Evolutionary conservation across 2,329 filamentous ascomycete genomes (phyloP).

Genomic region (Fusarium stilboides): DNA sequence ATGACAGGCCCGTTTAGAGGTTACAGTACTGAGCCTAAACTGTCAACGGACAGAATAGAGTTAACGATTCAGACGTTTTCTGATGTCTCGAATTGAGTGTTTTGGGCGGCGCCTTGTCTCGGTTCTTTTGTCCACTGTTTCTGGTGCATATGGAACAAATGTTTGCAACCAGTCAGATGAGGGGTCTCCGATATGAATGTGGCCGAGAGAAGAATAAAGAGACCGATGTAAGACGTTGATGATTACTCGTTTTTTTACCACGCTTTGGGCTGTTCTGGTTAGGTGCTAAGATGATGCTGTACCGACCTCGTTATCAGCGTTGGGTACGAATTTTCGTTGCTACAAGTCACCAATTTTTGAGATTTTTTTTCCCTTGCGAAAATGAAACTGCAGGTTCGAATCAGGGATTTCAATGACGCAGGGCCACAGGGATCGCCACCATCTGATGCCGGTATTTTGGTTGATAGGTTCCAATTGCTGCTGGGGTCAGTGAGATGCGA

Average conservation of each 20-base stretch:
- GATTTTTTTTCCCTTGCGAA: constrained; percentile 8
- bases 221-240: constrained; percentile 7
- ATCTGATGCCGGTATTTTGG: constrained; percentile 22
- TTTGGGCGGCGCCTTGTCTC: constrained; percentile 13
- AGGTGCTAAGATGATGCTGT: constrained; percentile 16
- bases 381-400: constrained; percentile 11
- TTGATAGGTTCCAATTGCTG: constrained; percentile 22
- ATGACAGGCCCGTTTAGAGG: constrained; percentile 20
- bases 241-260: constrained; percentile 8
- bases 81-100: constrained; percentile 17
- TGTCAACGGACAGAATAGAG: constrained; percentile 12
- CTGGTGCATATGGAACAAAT: constrained; percentile 4
- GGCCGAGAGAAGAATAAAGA: background rate
- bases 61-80: constrained; percentile 12
- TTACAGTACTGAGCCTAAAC: constrained; percentile 18
- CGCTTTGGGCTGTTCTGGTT: constrained; percentile 23
- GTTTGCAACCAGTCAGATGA: constrained; percentile 7
- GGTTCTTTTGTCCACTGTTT: constrained; percentile 10
- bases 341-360: constrained; percentile 2
- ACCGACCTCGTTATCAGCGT: constrained; percentile 27
- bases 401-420: constrained; percentile 34
- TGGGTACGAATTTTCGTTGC: constrained; percentile 2
- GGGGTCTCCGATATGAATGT: background rate
- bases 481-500: constrained; percentile 19
- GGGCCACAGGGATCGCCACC: constrained; percentile 26